Conservation (phyloP, 352 stramenopile species). For the Pelagophyceae sp. region DNA sequence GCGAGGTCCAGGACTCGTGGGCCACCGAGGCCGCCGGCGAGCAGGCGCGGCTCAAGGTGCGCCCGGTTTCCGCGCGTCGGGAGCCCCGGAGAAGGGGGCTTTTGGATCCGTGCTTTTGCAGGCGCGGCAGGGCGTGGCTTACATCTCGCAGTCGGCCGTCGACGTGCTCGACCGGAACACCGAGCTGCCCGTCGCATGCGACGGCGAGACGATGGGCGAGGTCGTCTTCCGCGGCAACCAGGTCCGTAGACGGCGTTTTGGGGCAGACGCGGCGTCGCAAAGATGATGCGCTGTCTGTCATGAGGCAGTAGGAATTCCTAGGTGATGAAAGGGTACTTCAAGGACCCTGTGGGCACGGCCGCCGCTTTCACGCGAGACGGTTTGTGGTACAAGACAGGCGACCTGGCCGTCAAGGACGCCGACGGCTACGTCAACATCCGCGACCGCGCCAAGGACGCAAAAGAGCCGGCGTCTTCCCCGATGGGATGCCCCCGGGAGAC, state of each 20-base stretch:
- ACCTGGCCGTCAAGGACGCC: conserved; percentile 31
- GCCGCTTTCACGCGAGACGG: conserved; percentile 22
- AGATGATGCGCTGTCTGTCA: too few relatives aligned
- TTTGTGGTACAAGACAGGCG: conserved; percentile 27
- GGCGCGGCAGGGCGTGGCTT: conserved; percentile 22
- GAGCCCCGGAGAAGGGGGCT: neutral
- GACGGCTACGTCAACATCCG: conserved; percentile 31
- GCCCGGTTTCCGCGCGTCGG: neutral
- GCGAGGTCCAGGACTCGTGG: neutral
- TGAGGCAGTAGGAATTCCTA: too few relatives aligned
- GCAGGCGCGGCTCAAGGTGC: neutral
- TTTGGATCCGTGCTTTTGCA: neutral
- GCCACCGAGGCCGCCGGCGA: neutral
- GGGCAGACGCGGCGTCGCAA: too few relatives aligned
- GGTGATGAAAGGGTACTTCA: conserved; percentile 37
- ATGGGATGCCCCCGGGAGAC: too few relatives aligned
- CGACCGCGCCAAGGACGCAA: conserved; percentile 30
- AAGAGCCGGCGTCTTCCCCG: too few relatives aligned
- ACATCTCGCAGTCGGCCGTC: neutral
- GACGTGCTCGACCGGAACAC: conserved; percentile 15
- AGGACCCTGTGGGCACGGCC: conserved; percentile 27
- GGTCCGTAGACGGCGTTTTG: too few relatives aligned
- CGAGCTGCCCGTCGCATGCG: neutral
- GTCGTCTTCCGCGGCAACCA: conserved; percentile 22
- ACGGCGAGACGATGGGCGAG: conserved; percentile 24